Base-by-base conservation (phyloP, 768 basidiomycete genomes). In the Mycena crocata region DNA sequence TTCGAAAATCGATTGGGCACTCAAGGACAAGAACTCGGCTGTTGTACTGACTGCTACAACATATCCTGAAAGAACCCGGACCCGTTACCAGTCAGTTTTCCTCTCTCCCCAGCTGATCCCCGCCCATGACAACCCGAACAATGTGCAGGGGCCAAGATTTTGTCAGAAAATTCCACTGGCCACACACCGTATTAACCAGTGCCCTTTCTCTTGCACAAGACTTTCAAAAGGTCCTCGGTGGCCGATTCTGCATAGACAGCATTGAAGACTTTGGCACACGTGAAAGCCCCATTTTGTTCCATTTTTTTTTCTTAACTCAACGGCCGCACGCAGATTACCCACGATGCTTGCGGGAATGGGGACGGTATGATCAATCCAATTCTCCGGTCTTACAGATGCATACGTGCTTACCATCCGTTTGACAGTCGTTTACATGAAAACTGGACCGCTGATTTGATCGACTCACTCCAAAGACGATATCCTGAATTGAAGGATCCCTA, bases 321-420 rank as follows among this genome's bases (percentile, higher is more conserved):
- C 40, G n/a, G n/a, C n/a, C n/a, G 15, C 51, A 7, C 7, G 56
- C 75, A 78, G 81, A 88, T 67, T 88, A 90, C 74, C 87, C 89
- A 14, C 84, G 89, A 30, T 90, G 90, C 21, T 80, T 90, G 24
- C 83, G 89, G 28, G 88, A 89, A 79, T 90, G 89, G 89, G 81
- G 81, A 28, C 80, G 83, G 23, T 80, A 86, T 17, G 85, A 39
- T 13, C 32, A 8, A 15, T 37, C 35, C 35, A 9, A 14, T 55
- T 37, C 17, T 21, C 17, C 9, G 28, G 9, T 1, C 15, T 8
- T n/a, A 46, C 44, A 19, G 30, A 19, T 44, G 4, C 26, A 12
- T 8, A 24, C 24, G 2, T 19, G 4, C 32, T 35, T 8, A 21
- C 19, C 17, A 26, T n/a, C 15, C 17, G 12, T 17, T 39, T 28